phyloP scores from a whole-genome alignment of 176 grass and related monocot genomes.

The Poa annua region DNA sequence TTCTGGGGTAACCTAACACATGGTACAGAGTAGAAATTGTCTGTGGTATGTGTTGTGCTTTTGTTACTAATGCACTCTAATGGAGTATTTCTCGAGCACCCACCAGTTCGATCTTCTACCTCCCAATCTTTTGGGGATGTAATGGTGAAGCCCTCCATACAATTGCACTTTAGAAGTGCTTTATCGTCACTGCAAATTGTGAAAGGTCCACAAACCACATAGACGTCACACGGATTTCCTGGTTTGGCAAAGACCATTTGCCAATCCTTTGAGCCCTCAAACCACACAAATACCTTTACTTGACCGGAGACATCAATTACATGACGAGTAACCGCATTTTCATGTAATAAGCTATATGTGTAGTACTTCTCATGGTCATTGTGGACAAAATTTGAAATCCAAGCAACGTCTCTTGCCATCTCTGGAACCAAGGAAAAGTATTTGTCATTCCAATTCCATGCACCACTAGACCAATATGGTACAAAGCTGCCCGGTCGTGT shows the following conservation, averaged over 20 bases:
- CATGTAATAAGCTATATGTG: slow-evolving; percentile 21
- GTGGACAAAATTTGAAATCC: slow-evolving; percentile 28
- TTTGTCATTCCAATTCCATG: slow-evolving; percentile 66
- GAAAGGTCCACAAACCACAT: slow-evolving; percentile 61
- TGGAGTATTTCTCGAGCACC: slow-evolving; percentile 48
- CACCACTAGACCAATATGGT: slow-evolving; percentile 41
- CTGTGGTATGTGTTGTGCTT: slow-evolving; percentile 18
- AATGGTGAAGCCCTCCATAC: slow-evolving; percentile 52
- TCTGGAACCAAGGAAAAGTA: slow-evolving; percentile 43
- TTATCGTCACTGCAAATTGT: slow-evolving; percentile 38
- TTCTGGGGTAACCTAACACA: slow-evolving; percentile 27
- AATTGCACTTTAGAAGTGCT: slow-evolving; percentile 29
- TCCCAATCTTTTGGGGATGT: slow-evolving; percentile 31
- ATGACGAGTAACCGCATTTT: neutral
- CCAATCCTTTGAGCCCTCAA: slow-evolving; percentile 33
- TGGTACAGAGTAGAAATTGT: slow-evolving; percentile 12
- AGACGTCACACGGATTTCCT: slow-evolving; percentile 38
- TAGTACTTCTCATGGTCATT: slow-evolving; percentile 26
- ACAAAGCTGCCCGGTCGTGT: slow-evolving; percentile 1
- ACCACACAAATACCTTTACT: slow-evolving; percentile 7
- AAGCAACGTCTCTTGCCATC: slow-evolving; percentile 6
- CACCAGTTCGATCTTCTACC: slow-evolving; percentile 39
- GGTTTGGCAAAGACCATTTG: slow-evolving; percentile 18
- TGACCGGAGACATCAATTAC: slow-evolving; percentile 41
- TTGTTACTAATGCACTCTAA: slow-evolving; percentile 37